Base-by-base conservation (phyloP, 306 rosid genomes). In the Rubus idaeus region DNA sequence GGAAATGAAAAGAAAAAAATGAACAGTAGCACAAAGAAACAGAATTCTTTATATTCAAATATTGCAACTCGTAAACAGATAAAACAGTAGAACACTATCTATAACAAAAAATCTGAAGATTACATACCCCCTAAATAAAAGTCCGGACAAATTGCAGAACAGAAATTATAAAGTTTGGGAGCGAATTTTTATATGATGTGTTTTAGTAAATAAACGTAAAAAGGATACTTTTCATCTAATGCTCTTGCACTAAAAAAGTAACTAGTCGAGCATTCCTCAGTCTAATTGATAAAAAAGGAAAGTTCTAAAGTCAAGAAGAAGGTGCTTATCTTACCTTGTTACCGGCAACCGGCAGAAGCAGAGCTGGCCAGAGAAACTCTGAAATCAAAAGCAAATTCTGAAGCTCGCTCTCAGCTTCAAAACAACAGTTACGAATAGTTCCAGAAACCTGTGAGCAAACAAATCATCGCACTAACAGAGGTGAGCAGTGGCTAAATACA, bases 311-410 rank as follows among this genome's bases (percentile, higher is more conserved):
- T 62, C 49, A 42, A 35, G 61, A 68, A 53, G 61, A 44, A 20
- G 75, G 21, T 56, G 30, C 45, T 45, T 45, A 61, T 30, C 67
- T 68, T 72, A 92, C 98, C 98, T 88, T 94, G 82, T 89, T 90
- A 76, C 98, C 89, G 12, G 98, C 97, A 77, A 94, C 96, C 10
- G 98, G 97, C 73, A 94, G 91, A 87, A 94, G 97, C 76, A 94
- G 77, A 77, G 97, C 93, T 58, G 97, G 98, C 98, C 98, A 94
- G 76, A 94, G 97, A 85, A 94, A 94, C 87, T 94, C 98, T 37
- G 98, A 92, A 66, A 88, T 84, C 85, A 92, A 80, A 83, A 91
- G 98, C 82, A 94, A 86, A 88, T 91, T 90, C 64, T 89, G 96
- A 53, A 91, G 88, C 84, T 91, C 88, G 49, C 64, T 85, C 83